Evolutionary conservation across 1,284 basidiomycete genomes (phyloP).

Genomic region (Cryptococcus maquisensis): DNA sequence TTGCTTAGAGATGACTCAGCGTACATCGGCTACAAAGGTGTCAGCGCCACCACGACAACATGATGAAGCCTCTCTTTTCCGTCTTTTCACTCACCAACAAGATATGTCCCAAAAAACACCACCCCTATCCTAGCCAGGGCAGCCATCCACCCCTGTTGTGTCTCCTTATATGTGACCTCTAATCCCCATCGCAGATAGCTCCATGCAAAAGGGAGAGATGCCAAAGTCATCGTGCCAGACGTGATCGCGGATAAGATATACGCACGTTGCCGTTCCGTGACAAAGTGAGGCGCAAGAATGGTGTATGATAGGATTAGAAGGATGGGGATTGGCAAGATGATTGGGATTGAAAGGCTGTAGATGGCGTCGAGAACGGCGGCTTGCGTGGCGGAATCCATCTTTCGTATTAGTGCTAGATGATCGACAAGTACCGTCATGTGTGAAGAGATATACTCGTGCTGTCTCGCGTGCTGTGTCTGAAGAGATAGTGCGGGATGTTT

Average conservation of each 20-base stretch:
- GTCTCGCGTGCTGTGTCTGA: too few relatives aligned
- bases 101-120: conserved; percentile 42
- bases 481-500: too few relatives aligned
- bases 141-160: conserved; percentile 27
- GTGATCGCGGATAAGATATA: conserved; percentile 57
- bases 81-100: conserved; percentile 39
- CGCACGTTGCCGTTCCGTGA: conserved; percentile 51
- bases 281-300: conserved; percentile 44
- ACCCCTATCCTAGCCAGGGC: conserved; percentile 24
- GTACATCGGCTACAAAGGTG: conserved; percentile 24
- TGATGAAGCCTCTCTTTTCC: too few relatives aligned
- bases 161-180: conserved; percentile 13
- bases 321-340: conserved; percentile 3
- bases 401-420: too few relatives aligned
- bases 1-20: background rate
- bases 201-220: conserved; percentile 53
- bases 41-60: background rate
- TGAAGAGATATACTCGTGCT: too few relatives aligned
- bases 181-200: conserved; percentile 47
- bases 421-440: too few relatives aligned
- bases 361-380: background rate
- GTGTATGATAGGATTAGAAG: conserved; percentile 39
- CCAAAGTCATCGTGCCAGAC: conserved; percentile 51
- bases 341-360: background rate
- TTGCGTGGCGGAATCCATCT: too few relatives aligned